Conservation (phyloP, 805 yeast genomes). For the Wickerhamomyces bisporus region DNA sequence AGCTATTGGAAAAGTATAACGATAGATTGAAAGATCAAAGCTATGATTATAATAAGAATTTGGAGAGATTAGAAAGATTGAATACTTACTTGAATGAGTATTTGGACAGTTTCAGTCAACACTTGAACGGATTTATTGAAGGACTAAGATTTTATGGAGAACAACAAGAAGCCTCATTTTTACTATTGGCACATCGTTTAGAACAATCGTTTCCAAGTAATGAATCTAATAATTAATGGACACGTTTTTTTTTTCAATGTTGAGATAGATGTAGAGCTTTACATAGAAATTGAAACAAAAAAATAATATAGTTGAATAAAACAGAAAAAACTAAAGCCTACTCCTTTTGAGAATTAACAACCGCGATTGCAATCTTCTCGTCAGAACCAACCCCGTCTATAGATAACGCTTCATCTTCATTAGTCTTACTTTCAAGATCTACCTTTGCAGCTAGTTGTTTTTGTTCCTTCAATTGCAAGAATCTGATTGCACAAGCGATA, state of each 20-base stretch:
- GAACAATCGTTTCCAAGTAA: slow-evolving; percentile 25
- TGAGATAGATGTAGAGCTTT: too few species aligned
- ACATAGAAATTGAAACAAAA: too few species aligned
- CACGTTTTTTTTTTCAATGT: too few species aligned
- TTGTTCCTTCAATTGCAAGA: slow-evolving; percentile 36
- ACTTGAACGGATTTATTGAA: slow-evolving; percentile 40
- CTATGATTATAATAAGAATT: slow-evolving; percentile 36
- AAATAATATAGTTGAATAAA: too few species aligned
- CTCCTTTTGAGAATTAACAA: too few species aligned
- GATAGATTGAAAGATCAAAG: slow-evolving; percentile 33
- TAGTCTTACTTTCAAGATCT: background rate
- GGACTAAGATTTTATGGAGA: slow-evolving; percentile 44
- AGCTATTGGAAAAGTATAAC: slow-evolving; percentile 34
- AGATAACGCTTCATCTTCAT: background rate
- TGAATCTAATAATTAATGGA: background rate
- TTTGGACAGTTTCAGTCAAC: slow-evolving; percentile 38
- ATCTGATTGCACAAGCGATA: slow-evolving; percentile 36
- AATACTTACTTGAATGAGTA: slow-evolving; percentile 37
- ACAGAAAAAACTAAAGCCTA: too few species aligned
- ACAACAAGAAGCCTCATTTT: slow-evolving; percentile 41
- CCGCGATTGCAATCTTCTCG: background rate
- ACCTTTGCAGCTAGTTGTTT: background rate
- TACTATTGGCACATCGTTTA: slow-evolving; percentile 38
- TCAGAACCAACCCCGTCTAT: background rate
- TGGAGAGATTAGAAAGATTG: slow-evolving; percentile 36